Conservation (phyloP, 2,329 filamentous ascomycete genomes). For the Ophiosphaerella herpotricha region DNA sequence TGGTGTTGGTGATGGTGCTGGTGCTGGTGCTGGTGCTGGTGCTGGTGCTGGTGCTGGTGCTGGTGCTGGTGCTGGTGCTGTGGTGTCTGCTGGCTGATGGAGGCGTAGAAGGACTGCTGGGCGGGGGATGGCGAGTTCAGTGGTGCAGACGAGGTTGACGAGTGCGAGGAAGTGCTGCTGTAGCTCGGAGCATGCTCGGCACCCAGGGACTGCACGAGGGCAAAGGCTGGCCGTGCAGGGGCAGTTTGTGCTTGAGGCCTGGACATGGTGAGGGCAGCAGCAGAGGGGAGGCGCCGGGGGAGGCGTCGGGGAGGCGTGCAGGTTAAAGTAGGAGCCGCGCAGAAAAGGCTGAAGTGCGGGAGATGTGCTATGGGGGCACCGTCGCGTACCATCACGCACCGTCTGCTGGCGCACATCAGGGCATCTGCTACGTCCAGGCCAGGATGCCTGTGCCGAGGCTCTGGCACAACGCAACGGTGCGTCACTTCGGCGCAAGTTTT, state of each 20-base stretch:
- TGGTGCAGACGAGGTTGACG: slow-evolving; percentile 39
- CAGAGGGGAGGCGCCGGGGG: slow-evolving; percentile 2
- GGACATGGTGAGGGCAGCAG: slow-evolving; percentile 17
- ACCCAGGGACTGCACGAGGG: slow-evolving; percentile 40
- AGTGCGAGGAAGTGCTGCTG: slow-evolving; percentile 48
- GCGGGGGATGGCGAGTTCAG: slow-evolving; percentile 40
- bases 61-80: neutral
- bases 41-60: too few relatives aligned
- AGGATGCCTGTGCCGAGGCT: slow-evolving; percentile 23
- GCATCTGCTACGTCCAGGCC: too few relatives aligned
- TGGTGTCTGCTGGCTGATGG: slow-evolving; percentile 32
- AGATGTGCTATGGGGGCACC: slow-evolving; percentile 4
- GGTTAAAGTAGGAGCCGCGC: slow-evolving; percentile 14
- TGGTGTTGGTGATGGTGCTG: neutral
- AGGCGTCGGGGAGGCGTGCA: slow-evolving; percentile 13
- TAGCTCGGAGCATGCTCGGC: slow-evolving; percentile 40
- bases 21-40: too few relatives aligned
- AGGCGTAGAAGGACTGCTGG: slow-evolving; percentile 40
- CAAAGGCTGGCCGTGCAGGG: slow-evolving; percentile 40
- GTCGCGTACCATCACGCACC: slow-evolving; percentile 4
- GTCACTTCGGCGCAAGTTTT: slow-evolving; percentile 16
- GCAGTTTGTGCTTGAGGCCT: slow-evolving; percentile 25
- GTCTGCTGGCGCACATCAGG: neutral
- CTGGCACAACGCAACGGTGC: neutral
- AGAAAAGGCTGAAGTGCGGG: slow-evolving; percentile 13